Conservation (phyloP, 78 protist genomes). For the Cavenderia fasciculata region DNA sequence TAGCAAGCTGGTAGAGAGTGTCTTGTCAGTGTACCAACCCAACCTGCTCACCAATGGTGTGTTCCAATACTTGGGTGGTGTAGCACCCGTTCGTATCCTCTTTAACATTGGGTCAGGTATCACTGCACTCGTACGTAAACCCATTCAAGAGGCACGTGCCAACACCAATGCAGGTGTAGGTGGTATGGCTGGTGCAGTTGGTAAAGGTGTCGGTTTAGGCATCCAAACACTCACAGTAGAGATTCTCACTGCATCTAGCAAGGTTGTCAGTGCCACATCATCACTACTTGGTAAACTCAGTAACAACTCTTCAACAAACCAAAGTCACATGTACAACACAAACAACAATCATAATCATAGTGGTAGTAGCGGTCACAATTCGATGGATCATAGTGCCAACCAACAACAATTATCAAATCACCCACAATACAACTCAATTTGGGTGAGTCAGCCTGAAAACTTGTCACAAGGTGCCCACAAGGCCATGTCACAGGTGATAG, state of each 20-base stretch:
- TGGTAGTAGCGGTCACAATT: no score
- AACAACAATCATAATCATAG: no score
- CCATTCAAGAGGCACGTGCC: slow-evolving; percentile 31
- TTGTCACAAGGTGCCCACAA: slow-evolving; percentile 12
- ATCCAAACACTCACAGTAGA: slow-evolving; percentile 40
- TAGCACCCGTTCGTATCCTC: slow-evolving; percentile 23
- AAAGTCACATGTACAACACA: neutral
- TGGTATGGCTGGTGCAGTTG: no score
- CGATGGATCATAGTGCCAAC: no score
- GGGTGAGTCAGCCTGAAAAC: slow-evolving; percentile 15
- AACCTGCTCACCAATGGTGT: slow-evolving; percentile 23
- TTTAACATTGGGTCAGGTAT: slow-evolving; percentile 34
- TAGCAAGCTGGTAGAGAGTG: neutral
- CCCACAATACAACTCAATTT: neutral
- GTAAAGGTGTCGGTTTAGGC: slow-evolving; percentile 28
- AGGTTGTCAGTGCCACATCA: neutral
- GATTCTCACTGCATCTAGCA: slow-evolving; percentile 19
- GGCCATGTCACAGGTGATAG: slow-evolving; percentile 28
- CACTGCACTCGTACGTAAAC: slow-evolving; percentile 8
- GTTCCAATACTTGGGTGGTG: slow-evolving; percentile 41
- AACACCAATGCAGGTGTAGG: slow-evolving; percentile 13
- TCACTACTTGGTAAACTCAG: neutral
- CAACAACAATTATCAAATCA: no score
- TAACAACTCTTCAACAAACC: neutral
- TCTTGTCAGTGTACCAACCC: neutral